phyloP scores from a whole-genome alignment of 352 stramenopile species.

The Globisporangium spiculum region DNA sequence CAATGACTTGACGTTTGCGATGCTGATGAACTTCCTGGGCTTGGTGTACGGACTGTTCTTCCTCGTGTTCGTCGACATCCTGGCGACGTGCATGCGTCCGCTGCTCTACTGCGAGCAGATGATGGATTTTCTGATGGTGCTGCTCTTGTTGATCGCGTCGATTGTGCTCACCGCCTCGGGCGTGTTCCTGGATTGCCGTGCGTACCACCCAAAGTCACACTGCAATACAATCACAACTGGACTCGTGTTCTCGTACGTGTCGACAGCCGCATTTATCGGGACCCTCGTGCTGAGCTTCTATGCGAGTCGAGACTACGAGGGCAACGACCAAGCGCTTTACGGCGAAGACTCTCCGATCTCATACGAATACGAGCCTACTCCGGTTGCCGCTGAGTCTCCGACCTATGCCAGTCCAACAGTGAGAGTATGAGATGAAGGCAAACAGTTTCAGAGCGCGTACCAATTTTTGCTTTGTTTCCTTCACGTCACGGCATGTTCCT shows the following conservation, averaged over 20 bases:
- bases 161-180: slow-evolving; percentile 15
- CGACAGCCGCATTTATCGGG: slow-evolving; percentile 5
- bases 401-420: not conserved
- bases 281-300: slow-evolving; percentile 15
- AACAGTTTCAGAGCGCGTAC: not conserved
- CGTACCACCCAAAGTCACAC: slow-evolving; percentile 8
- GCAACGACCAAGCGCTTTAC: slow-evolving; percentile 15
- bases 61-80: slow-evolving; percentile 19
- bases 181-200: slow-evolving; percentile 7
- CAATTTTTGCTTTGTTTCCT: not conserved
- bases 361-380: slow-evolving; percentile 18
- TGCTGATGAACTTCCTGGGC: slow-evolving; percentile 20
- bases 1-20: slow-evolving; percentile 16
- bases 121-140: slow-evolving; percentile 17
- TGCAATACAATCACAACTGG: slow-evolving; percentile 9
- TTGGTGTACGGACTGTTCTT: slow-evolving; percentile 19
- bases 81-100: slow-evolving; percentile 17
- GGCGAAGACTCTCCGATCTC: slow-evolving; percentile 17
- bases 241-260: slow-evolving; percentile 12
- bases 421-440: slow-evolving; percentile 5
- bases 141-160: slow-evolving; percentile 17
- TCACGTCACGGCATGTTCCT: not conserved
- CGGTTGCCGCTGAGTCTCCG: slow-evolving; percentile 6
- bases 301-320: slow-evolving; percentile 5
- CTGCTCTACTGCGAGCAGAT: slow-evolving; percentile 18